A percentile compares a stretch with the other conserved stretches of the same genome.
Evolutionary conservation across 495 filamentous ascomycete genomes (phyloP).

Genomic region (Aspergillus saccharolyticus): DNA sequence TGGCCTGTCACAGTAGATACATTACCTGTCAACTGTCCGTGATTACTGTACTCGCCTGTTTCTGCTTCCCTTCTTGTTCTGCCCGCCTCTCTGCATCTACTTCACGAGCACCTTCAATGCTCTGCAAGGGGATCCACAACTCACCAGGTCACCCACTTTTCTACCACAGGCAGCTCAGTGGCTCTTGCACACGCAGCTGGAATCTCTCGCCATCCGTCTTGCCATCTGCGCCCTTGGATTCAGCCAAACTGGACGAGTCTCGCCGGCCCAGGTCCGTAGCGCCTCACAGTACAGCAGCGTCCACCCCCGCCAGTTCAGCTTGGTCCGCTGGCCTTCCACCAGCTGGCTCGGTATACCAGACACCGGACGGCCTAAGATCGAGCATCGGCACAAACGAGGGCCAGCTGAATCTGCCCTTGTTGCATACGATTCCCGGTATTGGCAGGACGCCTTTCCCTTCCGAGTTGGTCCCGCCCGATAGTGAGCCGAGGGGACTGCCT

Average conservation of each 20-base stretch:
- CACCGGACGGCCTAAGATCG: not conserved
- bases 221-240: not conserved
- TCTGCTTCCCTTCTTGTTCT: not conserved
- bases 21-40: not conserved
- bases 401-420: not conserved
- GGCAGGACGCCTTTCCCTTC: not conserved
- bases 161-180: slow-evolving; percentile 1
- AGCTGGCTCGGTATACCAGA: not conserved
- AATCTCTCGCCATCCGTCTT: not conserved
- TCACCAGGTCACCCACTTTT: slow-evolving; percentile 1
- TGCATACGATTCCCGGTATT: not conserved
- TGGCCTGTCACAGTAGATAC: not conserved
- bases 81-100: not conserved
- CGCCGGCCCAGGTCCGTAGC: not conserved
- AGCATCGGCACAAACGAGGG: not conserved
- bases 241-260: not conserved
- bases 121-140: not conserved
- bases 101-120: slow-evolving; percentile 1
- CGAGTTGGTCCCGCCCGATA: not conserved
- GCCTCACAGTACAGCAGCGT: not conserved
- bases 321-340: not conserved
- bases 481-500: not conserved
- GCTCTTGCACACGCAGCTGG: not conserved
- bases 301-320: not conserved
- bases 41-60: not conserved